Conservation (phyloP, 495 filamentous ascomycete genomes). For the Rusavskia elegans region DNA sequence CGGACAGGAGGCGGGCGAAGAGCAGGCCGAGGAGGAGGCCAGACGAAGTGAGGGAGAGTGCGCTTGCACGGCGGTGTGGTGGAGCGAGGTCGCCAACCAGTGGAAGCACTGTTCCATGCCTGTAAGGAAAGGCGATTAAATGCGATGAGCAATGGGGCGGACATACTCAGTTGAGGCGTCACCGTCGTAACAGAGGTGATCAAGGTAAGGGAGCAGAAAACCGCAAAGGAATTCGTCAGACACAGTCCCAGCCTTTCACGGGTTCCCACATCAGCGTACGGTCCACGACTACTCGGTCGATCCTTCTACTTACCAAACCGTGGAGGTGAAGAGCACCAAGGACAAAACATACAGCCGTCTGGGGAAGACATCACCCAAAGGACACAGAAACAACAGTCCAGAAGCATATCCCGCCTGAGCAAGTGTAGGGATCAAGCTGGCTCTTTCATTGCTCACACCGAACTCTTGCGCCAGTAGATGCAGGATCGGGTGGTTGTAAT, state of each 20-base stretch:
- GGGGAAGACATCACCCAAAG: conserved; percentile 58
- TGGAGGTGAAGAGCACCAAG: conserved; percentile 50
- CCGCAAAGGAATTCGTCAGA: conserved; percentile 44
- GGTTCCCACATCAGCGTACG: not conserved
- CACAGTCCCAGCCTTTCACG: conserved; percentile 45
- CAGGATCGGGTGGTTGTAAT: conserved; percentile 56
- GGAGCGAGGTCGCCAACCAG: conserved; percentile 72
- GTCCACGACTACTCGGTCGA: not conserved
- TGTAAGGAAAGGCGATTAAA: not conserved
- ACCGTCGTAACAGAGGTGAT: conserved; percentile 61
- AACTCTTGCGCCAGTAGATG: conserved; percentile 48
- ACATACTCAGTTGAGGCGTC: conserved; percentile 37
- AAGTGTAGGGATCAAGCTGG: conserved; percentile 53
- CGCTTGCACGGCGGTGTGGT: conserved; percentile 45
- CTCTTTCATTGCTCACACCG: conserved; percentile 36
- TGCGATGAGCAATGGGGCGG: not conserved
- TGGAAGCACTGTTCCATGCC: conserved; percentile 49
- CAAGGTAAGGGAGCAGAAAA: conserved; percentile 55
- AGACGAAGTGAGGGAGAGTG: conserved; percentile 56
- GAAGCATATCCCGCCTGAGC: conserved; percentile 70
- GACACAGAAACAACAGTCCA: conserved; percentile 62
- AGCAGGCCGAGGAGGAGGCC: conserved; percentile 66
- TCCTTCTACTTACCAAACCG: conserved; percentile 32
- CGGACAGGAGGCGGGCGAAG: conserved; percentile 60
- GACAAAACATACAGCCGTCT: conserved; percentile 53